Evolutionary conservation across 139 green algal genomes (phyloP).

Genomic region (Chlamydomonas incerta): DNA sequence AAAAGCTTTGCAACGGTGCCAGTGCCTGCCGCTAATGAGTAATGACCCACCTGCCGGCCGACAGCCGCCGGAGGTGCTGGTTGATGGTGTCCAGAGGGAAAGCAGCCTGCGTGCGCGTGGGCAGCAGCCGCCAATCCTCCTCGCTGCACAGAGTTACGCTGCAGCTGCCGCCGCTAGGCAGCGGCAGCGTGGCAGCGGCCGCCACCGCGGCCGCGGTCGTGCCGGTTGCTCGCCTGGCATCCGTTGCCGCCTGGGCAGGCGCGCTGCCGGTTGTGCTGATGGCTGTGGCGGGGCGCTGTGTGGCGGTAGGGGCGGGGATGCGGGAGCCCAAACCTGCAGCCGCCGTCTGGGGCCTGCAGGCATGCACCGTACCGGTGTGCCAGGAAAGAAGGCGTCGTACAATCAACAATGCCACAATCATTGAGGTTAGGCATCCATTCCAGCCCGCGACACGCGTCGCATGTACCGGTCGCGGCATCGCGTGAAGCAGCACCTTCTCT

Average conservation of each 20-base stretch:
- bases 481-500: no score
- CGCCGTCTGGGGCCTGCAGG: background rate
- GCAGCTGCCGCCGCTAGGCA: background rate
- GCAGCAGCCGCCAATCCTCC: conserved; percentile 20
- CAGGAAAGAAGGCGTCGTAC: no score
- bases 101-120: background rate
- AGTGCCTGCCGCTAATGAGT: no score
- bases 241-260: no score
- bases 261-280: no score
- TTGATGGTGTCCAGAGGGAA: conserved; percentile 20
- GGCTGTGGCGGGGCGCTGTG: no score
- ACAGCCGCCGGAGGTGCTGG: background rate
- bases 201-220: background rate
- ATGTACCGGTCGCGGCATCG: no score
- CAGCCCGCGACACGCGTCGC: no score
- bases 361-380: no score
- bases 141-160: background rate
- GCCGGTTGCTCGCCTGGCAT: background rate
- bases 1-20: no score
- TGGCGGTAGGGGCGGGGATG: background rate
- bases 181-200: background rate
- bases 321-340: background rate
- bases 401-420: no score
- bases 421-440: no score
- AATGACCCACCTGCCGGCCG: background rate